phyloP scores from a whole-genome alignment of 495 filamentous ascomycete genomes.

The Penicillium cosmopolitanum region DNA sequence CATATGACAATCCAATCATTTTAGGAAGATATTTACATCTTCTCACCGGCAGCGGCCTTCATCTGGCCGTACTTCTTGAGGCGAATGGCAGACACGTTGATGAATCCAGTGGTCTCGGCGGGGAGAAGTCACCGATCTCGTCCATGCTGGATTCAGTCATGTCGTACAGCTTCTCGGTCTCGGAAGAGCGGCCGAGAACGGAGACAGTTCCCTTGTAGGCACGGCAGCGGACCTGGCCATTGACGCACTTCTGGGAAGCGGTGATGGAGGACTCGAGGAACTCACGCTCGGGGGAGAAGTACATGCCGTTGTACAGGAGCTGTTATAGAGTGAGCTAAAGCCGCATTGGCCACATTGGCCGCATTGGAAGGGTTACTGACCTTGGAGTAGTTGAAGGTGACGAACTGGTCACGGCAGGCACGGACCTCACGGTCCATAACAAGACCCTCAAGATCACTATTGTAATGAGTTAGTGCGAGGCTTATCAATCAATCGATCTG shows the following conservation, averaged over 20 bases:
- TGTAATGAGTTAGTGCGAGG: slow-evolving; percentile 6
- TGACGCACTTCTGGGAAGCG: slow-evolving; percentile 70
- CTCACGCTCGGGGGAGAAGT: slow-evolving; percentile 80
- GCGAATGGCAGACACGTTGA: slow-evolving; percentile 79
- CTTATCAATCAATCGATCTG: background rate
- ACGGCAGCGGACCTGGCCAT: slow-evolving; percentile 70
- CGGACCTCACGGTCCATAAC: slow-evolving; percentile 85
- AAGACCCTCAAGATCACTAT: slow-evolving; percentile 78
- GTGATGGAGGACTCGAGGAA: slow-evolving; percentile 75
- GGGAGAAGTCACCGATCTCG: slow-evolving; percentile 77
- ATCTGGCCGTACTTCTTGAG: slow-evolving; percentile 85
- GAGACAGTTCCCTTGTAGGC: slow-evolving; percentile 78
- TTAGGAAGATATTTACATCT: slow-evolving; percentile 24
- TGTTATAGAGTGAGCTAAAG: slow-evolving; percentile 11
- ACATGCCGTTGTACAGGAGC: slow-evolving; percentile 75
- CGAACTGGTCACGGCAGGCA: slow-evolving; percentile 75
- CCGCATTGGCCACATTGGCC: background rate
- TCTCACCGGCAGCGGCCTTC: slow-evolving; percentile 66
- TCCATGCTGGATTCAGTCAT: slow-evolving; percentile 86
- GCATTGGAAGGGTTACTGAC: slow-evolving; percentile 22
- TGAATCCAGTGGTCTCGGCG: slow-evolving; percentile 76
- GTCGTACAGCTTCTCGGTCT: slow-evolving; percentile 86
- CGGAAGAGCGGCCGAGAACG: slow-evolving; percentile 73
- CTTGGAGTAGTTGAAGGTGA: slow-evolving; percentile 75
- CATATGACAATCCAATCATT: slow-evolving; percentile 21